Conservation (phyloP, 768 basidiomycete species). For the Russula vinacea region DNA sequence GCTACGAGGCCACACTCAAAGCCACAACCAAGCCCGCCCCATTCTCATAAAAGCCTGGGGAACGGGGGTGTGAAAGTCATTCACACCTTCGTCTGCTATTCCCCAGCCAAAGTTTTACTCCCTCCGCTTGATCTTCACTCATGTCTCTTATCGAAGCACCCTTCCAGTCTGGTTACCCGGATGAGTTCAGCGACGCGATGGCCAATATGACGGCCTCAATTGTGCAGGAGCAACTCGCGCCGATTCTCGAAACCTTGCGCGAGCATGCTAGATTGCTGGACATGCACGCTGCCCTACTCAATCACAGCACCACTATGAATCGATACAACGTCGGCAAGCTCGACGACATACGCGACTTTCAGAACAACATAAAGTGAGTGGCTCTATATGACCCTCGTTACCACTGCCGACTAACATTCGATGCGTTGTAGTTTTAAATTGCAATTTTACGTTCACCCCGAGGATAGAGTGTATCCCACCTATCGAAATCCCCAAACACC, state of each 20-base stretch:
- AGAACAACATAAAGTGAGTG: slow-evolving; percentile 19
- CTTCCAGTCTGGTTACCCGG: background rate
- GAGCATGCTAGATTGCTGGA: slow-evolving; percentile 21
- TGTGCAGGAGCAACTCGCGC: slow-evolving; percentile 20
- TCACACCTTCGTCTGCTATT: background rate
- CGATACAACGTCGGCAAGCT: slow-evolving; percentile 25
- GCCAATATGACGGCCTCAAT: slow-evolving; percentile 2
- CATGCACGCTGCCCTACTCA: slow-evolving; percentile 16
- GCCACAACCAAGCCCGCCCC: background rate
- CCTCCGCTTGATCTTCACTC: background rate
- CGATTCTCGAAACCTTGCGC: slow-evolving; percentile 15
- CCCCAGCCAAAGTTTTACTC: background rate
- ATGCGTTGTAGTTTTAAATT: slow-evolving; percentile 12
- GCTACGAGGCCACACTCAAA: background rate
- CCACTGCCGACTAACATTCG: background rate
- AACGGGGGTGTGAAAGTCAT: background rate
- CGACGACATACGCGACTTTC: slow-evolving; percentile 22
- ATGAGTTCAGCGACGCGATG: slow-evolving; percentile 6
- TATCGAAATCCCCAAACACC: background rate
- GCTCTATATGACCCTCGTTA: background rate
- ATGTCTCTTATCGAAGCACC: slow-evolving; percentile 5
- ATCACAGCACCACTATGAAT: slow-evolving; percentile 19
- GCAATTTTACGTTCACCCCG: slow-evolving; percentile 8
- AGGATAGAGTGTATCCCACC: background rate
- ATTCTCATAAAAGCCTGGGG: slow-evolving; percentile 4